A percentile compares a stretch with the other conserved stretches of the same genome.
Evolutionary conservation across 108 stramenopile species (phyloP).

Genomic region (Skeletonema potamos): DNA sequence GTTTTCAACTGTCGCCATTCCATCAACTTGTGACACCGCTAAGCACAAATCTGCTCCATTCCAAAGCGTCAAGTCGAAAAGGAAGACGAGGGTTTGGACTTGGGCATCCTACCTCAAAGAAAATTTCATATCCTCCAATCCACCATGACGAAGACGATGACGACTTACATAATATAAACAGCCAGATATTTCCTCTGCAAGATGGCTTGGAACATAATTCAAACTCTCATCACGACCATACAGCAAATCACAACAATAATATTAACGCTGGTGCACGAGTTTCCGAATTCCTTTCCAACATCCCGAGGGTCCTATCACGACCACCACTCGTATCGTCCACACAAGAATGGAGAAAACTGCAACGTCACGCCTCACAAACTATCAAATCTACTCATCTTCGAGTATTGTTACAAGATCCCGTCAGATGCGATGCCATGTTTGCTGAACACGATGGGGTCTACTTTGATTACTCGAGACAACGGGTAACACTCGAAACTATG

Average conservation of each 20-base stretch:
- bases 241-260: slow-evolving; percentile 1
- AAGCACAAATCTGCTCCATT: not conserved
- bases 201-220: not conserved
- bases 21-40: not conserved
- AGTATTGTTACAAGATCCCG: slow-evolving; percentile 70
- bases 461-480: slow-evolving; percentile 86
- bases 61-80: slow-evolving; percentile 23
- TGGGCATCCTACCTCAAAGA: slow-evolving; percentile 28
- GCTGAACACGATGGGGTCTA: slow-evolving; percentile 88
- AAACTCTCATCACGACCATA: slow-evolving; percentile 2
- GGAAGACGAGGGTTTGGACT: slow-evolving; percentile 14
- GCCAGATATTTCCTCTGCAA: not conserved
- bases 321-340: slow-evolving; percentile 60
- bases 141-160: slow-evolving; percentile 5
- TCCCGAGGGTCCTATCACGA: slow-evolving; percentile 6
- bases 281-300: slow-evolving; percentile 13
- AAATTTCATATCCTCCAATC: slow-evolving; percentile 15
- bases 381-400: slow-evolving; percentile 71
- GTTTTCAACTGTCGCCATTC: slow-evolving; percentile 1
- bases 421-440: slow-evolving; percentile 70
- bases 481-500: slow-evolving; percentile 80
- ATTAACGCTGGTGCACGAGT: slow-evolving; percentile 3
- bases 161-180: not conserved
- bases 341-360: slow-evolving; percentile 73
- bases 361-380: slow-evolving; percentile 56